A percentile compares a stretch with the other conserved stretches of the same genome.
phyloP scores from a whole-genome alignment of 371 early-diverging fungal genomes.

The Caulochytrium protostelioides region DNA sequence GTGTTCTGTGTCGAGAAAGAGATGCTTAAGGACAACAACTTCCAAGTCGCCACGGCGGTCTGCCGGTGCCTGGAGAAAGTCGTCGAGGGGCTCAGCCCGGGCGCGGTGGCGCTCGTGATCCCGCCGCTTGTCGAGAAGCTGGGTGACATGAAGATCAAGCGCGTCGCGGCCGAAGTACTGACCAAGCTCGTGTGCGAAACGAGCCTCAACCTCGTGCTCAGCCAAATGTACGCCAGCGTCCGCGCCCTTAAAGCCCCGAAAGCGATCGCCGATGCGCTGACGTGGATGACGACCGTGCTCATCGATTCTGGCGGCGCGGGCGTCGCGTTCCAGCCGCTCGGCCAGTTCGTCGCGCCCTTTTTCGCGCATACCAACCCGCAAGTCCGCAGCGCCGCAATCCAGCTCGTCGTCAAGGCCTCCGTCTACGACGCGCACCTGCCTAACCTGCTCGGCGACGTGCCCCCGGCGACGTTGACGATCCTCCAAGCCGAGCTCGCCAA shows the following conservation, averaged over 20 bases:
- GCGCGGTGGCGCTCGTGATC: conserved; percentile 48
- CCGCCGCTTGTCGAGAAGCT: conserved; percentile 65
- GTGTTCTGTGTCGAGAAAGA: conserved; percentile 48
- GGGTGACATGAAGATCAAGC: conserved; percentile 80
- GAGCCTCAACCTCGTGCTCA: conserved; percentile 55
- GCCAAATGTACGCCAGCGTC: conserved; percentile 35
- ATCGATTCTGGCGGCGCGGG: conserved; percentile 73
- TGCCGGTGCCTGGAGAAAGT: neutral
- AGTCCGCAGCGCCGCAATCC: too few relatives aligned
- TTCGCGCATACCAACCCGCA: conserved; percentile 53
- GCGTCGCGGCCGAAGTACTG: conserved; percentile 54
- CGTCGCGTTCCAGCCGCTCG: conserved; percentile 46
- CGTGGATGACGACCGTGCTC: conserved; percentile 56
- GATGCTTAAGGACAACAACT: conserved; percentile 80
- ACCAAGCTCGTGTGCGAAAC: conserved; percentile 45
- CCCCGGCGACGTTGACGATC: too few relatives aligned
- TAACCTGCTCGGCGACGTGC: too few relatives aligned
- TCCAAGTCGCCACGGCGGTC: conserved; percentile 41
- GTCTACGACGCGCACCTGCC: too few relatives aligned
- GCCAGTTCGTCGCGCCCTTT: conserved; percentile 55
- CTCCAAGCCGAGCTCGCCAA: too few relatives aligned
- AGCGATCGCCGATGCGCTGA: conserved; percentile 55
- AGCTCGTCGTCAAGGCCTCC: too few relatives aligned
- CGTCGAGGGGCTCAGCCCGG: conserved; percentile 36
- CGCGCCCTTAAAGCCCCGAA: conserved; percentile 64